Evolutionary conservation across 208 protist species (phyloP).

Genomic region (Kentomonas sorsogonicus): DNA sequence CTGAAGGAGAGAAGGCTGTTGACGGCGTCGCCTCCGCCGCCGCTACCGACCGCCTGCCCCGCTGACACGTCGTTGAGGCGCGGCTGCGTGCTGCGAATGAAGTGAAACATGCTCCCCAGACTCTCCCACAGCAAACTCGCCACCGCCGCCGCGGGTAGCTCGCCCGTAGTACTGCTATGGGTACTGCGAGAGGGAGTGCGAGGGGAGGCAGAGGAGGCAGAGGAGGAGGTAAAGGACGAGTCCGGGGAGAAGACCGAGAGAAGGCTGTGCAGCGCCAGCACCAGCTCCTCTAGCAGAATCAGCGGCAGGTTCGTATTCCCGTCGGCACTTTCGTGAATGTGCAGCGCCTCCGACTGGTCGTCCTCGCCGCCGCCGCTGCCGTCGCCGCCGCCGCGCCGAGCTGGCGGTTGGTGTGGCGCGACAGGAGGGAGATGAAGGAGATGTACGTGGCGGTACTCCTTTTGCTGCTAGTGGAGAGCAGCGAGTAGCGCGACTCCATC

Average conservation of each 20-base stretch:
- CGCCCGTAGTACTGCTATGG: background rate
- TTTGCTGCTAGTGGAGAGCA: conserved; percentile 77
- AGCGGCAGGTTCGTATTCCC: conserved; percentile 86
- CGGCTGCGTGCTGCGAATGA: background rate
- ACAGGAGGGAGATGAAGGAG: conserved; percentile 77
- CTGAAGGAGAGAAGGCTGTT: too few relatives aligned
- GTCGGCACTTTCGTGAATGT: conserved; percentile 75
- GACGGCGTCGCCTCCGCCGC: too few relatives aligned
- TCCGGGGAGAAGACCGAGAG: conserved; percentile 8
- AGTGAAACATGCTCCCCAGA: conserved; percentile 2
- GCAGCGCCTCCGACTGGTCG: conserved; percentile 7
- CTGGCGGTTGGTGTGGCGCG: conserved; percentile 21
- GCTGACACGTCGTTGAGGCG: too few relatives aligned
- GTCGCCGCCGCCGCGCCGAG: background rate
- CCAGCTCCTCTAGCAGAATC: conserved; percentile 81
- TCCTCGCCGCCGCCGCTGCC: conserved; percentile 5
- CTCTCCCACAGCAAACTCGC: conserved; percentile 3
- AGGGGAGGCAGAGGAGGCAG: too few relatives aligned
- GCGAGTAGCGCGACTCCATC: conserved; percentile 58
- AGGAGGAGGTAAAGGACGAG: too few relatives aligned
- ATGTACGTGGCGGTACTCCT: conserved; percentile 66
- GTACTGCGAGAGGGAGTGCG: too few relatives aligned
- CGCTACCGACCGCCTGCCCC: too few relatives aligned
- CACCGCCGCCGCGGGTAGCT: background rate
- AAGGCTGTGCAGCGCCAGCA: conserved; percentile 56